A percentile compares a stretch with the other conserved stretches of the same genome.
Conservation (phyloP, 495 filamentous ascomycete species). For the Penicillium herquei region DNA sequence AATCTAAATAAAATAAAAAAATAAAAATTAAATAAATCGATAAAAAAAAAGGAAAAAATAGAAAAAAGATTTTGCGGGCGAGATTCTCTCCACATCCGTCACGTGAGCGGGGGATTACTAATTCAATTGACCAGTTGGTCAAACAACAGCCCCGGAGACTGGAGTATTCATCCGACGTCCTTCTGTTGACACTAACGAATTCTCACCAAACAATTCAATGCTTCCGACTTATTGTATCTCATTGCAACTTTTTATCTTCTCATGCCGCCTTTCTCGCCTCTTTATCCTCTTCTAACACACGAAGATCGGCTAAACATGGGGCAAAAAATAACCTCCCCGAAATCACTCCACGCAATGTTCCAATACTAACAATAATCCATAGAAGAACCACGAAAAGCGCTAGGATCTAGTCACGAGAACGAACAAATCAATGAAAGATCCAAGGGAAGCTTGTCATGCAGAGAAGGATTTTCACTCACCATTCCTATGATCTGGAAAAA, state of each 20-base stretch:
- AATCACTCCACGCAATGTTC: constrained; percentile 41
- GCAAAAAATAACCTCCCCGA: constrained; percentile 51
- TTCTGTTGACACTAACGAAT: not conserved
- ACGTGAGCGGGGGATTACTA: constrained; percentile 16
- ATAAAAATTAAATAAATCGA: constrained; percentile 9
- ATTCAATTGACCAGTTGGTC: not conserved
- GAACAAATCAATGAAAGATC: not conserved
- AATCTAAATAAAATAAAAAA: constrained; percentile 15
- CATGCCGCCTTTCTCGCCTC: constrained; percentile 20
- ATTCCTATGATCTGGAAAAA: constrained; percentile 56
- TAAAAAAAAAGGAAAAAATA: constrained; percentile 17
- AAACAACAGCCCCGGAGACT: too few relatives aligned
- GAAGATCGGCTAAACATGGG: constrained; percentile 50
- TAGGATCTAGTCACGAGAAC: constrained; percentile 38
- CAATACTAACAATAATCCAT: constrained; percentile 49
- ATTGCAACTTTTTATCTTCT: not conserved
- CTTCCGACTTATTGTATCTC: too few relatives aligned
- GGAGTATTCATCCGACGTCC: too few relatives aligned
- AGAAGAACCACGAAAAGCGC: constrained; percentile 47
- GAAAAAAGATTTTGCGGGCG: constrained; percentile 1
- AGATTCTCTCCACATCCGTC: constrained; percentile 19
- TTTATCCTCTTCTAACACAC: constrained; percentile 16
- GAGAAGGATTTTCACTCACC: constrained; percentile 20
- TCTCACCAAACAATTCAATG: not conserved
- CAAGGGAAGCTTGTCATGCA: not conserved